Conservation (phyloP, 2,329 filamentous ascomycete species). For the Aspergillus pseudoglaucus region DNA sequence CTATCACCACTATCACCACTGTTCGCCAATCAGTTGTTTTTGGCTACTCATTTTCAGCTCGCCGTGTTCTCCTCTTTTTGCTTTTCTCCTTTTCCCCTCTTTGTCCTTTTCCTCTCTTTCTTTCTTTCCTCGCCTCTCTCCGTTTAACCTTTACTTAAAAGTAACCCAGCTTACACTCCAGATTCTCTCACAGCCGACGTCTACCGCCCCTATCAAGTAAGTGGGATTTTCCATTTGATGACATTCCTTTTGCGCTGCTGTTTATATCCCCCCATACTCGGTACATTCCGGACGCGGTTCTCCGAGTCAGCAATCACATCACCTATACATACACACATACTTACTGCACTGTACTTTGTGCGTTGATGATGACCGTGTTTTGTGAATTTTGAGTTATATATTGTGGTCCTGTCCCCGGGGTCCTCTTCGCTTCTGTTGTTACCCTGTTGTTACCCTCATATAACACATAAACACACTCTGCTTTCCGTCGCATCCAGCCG, state of each 20-base stretch:
- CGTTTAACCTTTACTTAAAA: conserved; percentile 2
- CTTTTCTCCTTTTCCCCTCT: conserved; percentile 6
- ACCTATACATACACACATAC: no score
- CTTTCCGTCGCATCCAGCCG: not conserved
- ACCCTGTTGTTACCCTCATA: no score
- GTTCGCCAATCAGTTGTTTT: not conserved
- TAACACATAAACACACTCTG: not conserved
- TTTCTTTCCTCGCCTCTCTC: conserved; percentile 7
- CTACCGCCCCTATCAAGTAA: conserved; percentile 34
- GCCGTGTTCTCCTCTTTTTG: conserved; percentile 3
- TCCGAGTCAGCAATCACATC: no score
- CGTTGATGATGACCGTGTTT: no score
- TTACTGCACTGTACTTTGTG: no score
- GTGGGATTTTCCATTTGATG: conserved; percentile 12
- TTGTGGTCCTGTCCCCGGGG: no score
- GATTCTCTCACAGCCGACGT: conserved; percentile 25
- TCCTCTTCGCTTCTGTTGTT: no score
- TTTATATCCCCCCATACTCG: not conserved
- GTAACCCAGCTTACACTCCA: conserved; percentile 11
- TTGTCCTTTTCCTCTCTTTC: conserved; percentile 6
- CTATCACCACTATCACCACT: conserved; percentile 2
- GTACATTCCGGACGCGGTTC: no score
- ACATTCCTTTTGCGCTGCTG: conserved; percentile 1
- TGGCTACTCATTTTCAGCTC: conserved; percentile 1
- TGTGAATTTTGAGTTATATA: no score